Evolutionary conservation across 1,284 basidiomycete species (phyloP).

Genomic region (Volvariella volvacea): DNA sequence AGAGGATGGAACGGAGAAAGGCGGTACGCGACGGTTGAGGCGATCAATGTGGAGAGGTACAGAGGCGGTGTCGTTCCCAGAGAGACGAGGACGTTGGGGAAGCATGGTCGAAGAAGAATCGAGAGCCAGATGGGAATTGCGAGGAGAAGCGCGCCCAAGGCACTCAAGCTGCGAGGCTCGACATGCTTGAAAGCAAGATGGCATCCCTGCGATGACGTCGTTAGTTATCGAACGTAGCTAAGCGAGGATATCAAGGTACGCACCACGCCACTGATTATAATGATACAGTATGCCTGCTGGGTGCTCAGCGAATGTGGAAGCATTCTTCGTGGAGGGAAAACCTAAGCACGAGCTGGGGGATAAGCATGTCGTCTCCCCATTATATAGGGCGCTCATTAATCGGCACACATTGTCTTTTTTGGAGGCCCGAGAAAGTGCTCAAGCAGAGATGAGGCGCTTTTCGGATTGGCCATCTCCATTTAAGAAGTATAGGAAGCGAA

Average conservation of each 20-base stretch:
- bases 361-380: too few relatives aligned
- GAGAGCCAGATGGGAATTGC: not conserved
- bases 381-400: too few relatives aligned
- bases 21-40: conserved; percentile 25
- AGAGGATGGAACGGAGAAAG: conserved; percentile 39
- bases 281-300: too few relatives aligned
- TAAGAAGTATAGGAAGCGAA: too few relatives aligned
- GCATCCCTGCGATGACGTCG: not conserved
- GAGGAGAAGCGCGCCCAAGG: not conserved
- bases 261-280: too few relatives aligned
- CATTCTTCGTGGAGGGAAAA: too few relatives aligned
- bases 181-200: not conserved
- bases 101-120: not conserved
- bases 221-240: not conserved
- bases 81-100: conserved; percentile 2
- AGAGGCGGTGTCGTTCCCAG: conserved; percentile 5
- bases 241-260: not conserved
- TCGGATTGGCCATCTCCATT: too few relatives aligned
- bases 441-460: too few relatives aligned
- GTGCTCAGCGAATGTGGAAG: too few relatives aligned
- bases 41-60: conserved; percentile 9
- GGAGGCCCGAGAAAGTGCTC: too few relatives aligned
- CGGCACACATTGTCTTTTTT: too few relatives aligned
- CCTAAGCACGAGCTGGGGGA: too few relatives aligned
- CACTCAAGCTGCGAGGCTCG: not conserved